Conservation (phyloP, 495 filamentous ascomycete species). For the Hypoxylon subgilvum region DNA sequence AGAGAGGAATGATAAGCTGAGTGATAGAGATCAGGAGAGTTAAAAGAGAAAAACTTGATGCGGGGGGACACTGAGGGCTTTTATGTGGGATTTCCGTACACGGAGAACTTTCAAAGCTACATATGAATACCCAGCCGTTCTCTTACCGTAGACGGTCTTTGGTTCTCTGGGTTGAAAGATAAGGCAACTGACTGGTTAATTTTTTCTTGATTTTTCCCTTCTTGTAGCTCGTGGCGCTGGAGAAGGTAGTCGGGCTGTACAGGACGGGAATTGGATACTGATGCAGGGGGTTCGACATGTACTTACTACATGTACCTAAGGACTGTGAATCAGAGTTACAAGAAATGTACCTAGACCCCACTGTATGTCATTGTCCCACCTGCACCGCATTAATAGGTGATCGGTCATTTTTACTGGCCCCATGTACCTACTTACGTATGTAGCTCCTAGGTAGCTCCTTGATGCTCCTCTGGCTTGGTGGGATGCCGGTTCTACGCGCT, state of each 20-base stretch:
- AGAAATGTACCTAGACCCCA: background rate
- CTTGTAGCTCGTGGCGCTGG: slow-evolving; percentile 13
- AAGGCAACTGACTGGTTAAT: background rate
- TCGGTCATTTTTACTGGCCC: too few relatives aligned
- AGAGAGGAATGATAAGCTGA: slow-evolving; percentile 1
- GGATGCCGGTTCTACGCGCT: too few relatives aligned
- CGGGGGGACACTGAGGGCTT: slow-evolving; percentile 37
- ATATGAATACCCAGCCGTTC: background rate
- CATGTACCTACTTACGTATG: too few relatives aligned
- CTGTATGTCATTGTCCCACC: too few relatives aligned
- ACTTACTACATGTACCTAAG: too few relatives aligned
- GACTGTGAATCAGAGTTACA: too few relatives aligned
- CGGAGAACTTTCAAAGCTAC: slow-evolving; percentile 19
- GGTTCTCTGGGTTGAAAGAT: slow-evolving; percentile 5
- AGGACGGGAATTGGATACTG: background rate
- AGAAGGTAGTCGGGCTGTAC: background rate
- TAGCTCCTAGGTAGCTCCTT: too few relatives aligned
- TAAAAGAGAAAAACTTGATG: slow-evolving; percentile 12
- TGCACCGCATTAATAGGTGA: too few relatives aligned
- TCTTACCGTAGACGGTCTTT: background rate
- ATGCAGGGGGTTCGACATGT: background rate
- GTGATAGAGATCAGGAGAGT: slow-evolving; percentile 3
- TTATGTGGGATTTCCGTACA: slow-evolving; percentile 34
- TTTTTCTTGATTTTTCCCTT: background rate
- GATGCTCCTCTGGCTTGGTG: too few relatives aligned